Percentiles rank a stretch among this genome's conserved stretches.
These are phyloP conservation scores for Lentinula raphanica DNA, from an alignment of 768 basidiomycete species.

Conservation along the genomic window DNA sequence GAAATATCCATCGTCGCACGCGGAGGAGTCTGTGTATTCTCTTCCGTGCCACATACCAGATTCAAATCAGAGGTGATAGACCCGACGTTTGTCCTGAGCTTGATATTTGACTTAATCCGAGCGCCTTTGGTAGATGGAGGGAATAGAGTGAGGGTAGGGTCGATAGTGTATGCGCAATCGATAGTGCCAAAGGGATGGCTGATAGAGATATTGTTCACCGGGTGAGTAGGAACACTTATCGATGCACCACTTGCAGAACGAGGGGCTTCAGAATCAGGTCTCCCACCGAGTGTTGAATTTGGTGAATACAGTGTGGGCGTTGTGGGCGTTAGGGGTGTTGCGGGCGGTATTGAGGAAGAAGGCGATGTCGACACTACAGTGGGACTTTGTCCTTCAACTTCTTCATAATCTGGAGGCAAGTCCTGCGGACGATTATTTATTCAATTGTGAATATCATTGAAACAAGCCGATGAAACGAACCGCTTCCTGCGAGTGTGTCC, in stretches of 20 bases:
- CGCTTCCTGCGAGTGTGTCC: neutral
- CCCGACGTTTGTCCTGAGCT: neutral
- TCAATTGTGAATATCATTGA: neutral
- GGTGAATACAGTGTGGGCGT: neutral
- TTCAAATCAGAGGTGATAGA: neutral
- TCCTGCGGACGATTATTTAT: neutral
- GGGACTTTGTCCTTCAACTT: neutral
- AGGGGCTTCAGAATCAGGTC: neutral
- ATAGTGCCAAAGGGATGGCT: neutral
- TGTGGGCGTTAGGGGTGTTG: neutral
- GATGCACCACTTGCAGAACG: neutral
- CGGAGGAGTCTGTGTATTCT: neutral
- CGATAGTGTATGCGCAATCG: neutral
- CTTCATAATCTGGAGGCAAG: neutral
- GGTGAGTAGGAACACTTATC: too few species aligned
- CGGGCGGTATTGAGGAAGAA: neutral
- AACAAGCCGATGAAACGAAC: neutral
- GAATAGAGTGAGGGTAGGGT: neutral
- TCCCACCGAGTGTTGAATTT: neutral
- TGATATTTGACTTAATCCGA: neutral
- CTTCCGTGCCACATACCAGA: neutral
- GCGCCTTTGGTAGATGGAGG: neutral
- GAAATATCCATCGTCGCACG: neutral
- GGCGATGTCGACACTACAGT: neutral
- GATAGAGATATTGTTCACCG: neutral